phyloP scores from a whole-genome alignment of 768 basidiomycete species.

The Rhodotorula babjevae region DNA sequence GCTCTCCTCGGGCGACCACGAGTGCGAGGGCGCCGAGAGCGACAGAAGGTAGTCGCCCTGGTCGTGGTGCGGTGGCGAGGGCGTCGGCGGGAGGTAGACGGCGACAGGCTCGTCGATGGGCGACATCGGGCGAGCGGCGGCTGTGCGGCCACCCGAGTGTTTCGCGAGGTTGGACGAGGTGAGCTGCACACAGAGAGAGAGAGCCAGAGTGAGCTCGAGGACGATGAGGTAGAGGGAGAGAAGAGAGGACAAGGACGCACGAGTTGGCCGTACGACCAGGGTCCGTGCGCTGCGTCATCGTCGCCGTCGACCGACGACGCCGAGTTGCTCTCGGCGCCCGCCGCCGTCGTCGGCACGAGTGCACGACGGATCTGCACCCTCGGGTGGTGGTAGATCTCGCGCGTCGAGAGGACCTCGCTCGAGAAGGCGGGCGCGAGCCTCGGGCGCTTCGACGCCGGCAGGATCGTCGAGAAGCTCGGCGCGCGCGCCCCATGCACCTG shows the following conservation, averaged over 20 bases:
- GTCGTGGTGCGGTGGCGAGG: constrained; percentile 26
- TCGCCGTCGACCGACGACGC: not conserved
- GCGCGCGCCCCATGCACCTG: not conserved
- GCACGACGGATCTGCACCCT: not conserved
- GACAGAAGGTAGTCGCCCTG: constrained; percentile 37
- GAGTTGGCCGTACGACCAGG: not conserved
- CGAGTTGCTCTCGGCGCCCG: not conserved
- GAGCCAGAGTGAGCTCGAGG: not conserved
- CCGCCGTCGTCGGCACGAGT: not conserved
- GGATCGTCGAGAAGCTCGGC: not conserved
- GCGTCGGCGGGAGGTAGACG: not conserved
- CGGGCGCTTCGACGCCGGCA: not conserved
- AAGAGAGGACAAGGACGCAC: not conserved
- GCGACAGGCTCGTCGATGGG: not conserved
- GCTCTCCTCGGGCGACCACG: constrained; percentile 24
- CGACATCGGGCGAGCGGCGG: not conserved
- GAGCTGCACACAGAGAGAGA: constrained; percentile 12
- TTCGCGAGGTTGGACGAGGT: constrained; percentile 15
- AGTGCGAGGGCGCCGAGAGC: constrained; percentile 24
- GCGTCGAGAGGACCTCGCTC: constrained; percentile 11
- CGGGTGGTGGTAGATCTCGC: constrained; percentile 8
- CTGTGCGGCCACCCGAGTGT: not conserved
- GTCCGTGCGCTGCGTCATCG: not conserved
- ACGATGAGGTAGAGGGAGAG: no score
- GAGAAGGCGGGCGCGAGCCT: not conserved